Evolutionary conservation across 768 basidiomycete genomes (phyloP).

Genomic region (Leccinum truebloodii): DNA sequence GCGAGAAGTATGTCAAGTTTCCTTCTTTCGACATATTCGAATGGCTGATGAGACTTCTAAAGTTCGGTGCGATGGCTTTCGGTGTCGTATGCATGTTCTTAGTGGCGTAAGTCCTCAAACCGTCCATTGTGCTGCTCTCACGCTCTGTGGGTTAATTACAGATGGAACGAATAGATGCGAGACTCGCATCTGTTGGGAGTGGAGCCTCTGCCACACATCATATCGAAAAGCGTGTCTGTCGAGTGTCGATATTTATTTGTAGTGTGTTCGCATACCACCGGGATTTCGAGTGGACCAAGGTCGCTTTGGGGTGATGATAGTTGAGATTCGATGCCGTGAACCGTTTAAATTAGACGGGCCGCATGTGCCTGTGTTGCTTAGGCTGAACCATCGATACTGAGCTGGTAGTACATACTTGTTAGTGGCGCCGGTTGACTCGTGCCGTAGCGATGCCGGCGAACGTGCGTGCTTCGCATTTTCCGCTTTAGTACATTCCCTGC

Average conservation of each 20-base stretch:
- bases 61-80: slow-evolving; percentile 92
- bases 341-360: slow-evolving; percentile 26
- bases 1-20: slow-evolving; percentile 61
- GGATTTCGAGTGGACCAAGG: not conserved
- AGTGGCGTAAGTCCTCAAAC: slow-evolving; percentile 70
- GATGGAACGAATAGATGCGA: slow-evolving; percentile 74
- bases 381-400: slow-evolving; percentile 5
- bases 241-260: slow-evolving; percentile 6
- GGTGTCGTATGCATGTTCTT: slow-evolving; percentile 91
- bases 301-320: slow-evolving; percentile 4
- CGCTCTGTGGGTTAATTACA: slow-evolving; percentile 32
- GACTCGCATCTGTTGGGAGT: slow-evolving; percentile 10
- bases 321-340: slow-evolving; percentile 28
- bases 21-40: slow-evolving; percentile 13
- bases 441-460: slow-evolving; percentile 36
- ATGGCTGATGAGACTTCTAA: slow-evolving; percentile 27
- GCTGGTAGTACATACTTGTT: slow-evolving; percentile 4
- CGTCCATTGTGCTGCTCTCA: slow-evolving; percentile 21
- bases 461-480: slow-evolving; percentile 37
- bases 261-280: slow-evolving; percentile 3
- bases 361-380: slow-evolving; percentile 17
- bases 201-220: slow-evolving; percentile 3
- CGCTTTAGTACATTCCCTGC: slow-evolving; percentile 23
- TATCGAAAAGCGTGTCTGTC: not conserved
- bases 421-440: slow-evolving; percentile 13